Evolutionary conservation across 2,329 filamentous ascomycete genomes (phyloP), one percentile per base, ranked within the genome.

Genomic region (Fusarium sp.): DNA sequence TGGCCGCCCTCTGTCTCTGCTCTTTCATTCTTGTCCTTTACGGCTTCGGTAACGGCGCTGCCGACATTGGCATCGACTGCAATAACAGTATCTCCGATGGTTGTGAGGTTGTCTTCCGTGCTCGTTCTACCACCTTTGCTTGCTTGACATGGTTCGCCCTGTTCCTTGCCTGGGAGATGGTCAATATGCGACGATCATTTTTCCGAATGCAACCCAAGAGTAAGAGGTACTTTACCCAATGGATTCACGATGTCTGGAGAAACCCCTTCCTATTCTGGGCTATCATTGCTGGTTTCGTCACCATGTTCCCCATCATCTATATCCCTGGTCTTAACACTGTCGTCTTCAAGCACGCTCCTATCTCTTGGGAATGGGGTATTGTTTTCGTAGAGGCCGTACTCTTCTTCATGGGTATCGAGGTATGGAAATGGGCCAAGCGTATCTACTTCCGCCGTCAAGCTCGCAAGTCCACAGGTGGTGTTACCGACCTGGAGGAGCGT

Each of bases 121-220:
- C 91, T 2, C 89, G 91, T 9, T 90, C 90, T 1, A 92, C 91
- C 2, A 91, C 88, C 8, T 93, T 93, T 76, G 90, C 90, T 20
- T 91, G 87, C 68, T 82, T 93, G 58, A 93, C 91, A 2, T 93
- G 91, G 91, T 91, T 90, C 62, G 90, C 90, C 0, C 85, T 93
- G 25, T 92, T 93, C 82, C 84, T 92, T 12, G 91, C 91, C 1
- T 93, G 91, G 91, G 90, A 93, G 75, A 91, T 92, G 86, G 83
- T 92, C 64, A 85, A 91, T 68, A 85, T 91, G 82, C 88, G 91
- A 27, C 86, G 89, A 52, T 90, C 87, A 8, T 91, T 93, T 81
- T 93, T 93, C 85, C 85, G 87, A 72, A 91, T 93, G 88, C 86
- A 91, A 71, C 89, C 90, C 8, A 83, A 83, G 57, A 87, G 86